phyloP scores from a whole-genome alignment of 371 early-diverging fungal species.

The Dipsacomyces acuminosporus region DNA sequence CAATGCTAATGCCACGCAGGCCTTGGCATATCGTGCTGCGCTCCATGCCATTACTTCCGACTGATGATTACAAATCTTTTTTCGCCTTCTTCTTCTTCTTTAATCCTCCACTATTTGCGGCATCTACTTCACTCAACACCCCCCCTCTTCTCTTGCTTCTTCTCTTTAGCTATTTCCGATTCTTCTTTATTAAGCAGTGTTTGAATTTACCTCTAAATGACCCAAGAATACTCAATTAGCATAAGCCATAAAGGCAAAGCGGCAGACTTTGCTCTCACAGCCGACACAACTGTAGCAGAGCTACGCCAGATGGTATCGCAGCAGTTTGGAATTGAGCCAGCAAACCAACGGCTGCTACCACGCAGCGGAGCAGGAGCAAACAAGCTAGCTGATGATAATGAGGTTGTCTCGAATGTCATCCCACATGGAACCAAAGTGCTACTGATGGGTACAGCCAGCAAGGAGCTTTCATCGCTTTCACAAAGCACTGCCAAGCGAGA shows the following conservation, averaged over 20 bases:
- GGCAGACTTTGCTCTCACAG: not conserved
- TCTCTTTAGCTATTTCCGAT: too few species aligned
- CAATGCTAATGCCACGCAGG: not conserved
- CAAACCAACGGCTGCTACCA: constrained; percentile 24
- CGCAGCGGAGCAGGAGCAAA: constrained; percentile 5
- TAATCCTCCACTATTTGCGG: not conserved
- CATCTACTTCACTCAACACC: too few species aligned
- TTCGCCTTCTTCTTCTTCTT: not conserved
- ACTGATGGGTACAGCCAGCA: constrained; percentile 21
- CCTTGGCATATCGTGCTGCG: not conserved
- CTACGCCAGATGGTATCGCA: constrained; percentile 12
- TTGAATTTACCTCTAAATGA: too few species aligned
- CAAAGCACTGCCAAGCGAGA: constrained; percentile 6
- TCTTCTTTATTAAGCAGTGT: not conserved
- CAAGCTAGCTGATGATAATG: not conserved
- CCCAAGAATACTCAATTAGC: constrained; percentile 1
- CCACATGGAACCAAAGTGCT: constrained; percentile 10
- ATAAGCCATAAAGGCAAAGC: constrained; percentile 22
- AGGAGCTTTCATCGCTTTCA: constrained; percentile 4
- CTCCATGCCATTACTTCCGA: not conserved
- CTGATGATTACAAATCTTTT: not conserved
- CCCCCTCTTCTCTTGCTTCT: too few species aligned
- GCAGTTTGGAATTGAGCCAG: constrained; percentile 18
- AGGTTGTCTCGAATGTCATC: not conserved
- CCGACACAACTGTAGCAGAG: constrained; percentile 15